A percentile compares a stretch with the other conserved stretches of the same genome.
Evolutionary conservation across 345 rosid species (phyloP).

Genomic region (Melaleuca quinquenervia): DNA sequence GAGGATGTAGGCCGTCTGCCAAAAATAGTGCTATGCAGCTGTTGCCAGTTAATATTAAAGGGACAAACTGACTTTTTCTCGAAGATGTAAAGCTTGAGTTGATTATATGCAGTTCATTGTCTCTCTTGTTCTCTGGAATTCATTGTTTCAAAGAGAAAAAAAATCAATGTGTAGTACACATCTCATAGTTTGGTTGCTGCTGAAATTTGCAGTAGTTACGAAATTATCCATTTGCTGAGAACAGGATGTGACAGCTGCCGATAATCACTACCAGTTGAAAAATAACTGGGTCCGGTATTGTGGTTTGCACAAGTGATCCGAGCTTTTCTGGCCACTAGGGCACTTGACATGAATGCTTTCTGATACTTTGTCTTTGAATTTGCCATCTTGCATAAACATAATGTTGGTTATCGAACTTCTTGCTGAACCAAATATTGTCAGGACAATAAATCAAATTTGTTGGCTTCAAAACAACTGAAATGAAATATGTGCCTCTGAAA

Average conservation of each 20-base stretch:
- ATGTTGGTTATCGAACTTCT: not conserved
- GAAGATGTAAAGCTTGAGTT: not conserved
- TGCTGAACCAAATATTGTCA: not conserved
- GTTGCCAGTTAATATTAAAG: not conserved
- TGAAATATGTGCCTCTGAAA: not conserved
- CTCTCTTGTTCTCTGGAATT: not conserved
- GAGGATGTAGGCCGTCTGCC: not conserved
- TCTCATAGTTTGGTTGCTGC: not conserved
- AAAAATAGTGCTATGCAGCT: not conserved
- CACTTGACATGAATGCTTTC: not conserved
- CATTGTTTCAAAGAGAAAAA: not conserved
- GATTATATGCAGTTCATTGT: not conserved
- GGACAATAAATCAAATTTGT: not conserved
- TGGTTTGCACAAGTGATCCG: not conserved
- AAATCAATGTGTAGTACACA: not conserved
- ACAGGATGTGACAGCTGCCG: not conserved
- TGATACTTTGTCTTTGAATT: not conserved
- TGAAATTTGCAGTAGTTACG: not conserved
- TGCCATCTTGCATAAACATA: not conserved
- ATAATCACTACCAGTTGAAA: not conserved
- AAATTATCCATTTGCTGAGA: not conserved
- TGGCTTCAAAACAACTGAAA: not conserved
- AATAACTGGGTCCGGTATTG: not conserved
- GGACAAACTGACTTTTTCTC: not conserved
- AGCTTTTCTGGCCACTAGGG: not conserved